Evolutionary conservation across 2,329 filamentous ascomycete genomes (phyloP).

Genomic region (Sclerotiophoma versabilis): DNA sequence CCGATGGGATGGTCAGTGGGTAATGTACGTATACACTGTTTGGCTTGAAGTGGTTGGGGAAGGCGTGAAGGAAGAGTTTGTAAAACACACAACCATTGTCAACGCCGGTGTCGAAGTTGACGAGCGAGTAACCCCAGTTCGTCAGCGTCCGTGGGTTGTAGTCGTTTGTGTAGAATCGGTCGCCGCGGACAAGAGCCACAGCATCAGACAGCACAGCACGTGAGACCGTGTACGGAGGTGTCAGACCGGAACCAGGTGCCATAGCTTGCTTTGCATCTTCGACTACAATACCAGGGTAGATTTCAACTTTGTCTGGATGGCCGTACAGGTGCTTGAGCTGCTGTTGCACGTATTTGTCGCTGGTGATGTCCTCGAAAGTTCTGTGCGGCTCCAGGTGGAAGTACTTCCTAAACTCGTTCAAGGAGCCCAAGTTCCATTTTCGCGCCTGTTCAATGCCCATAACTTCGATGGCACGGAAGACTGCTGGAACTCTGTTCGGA

Average conservation of each 20-base stretch:
- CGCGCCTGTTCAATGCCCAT: constrained; percentile 80
- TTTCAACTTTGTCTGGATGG: constrained; percentile 79
- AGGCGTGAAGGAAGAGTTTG: constrained; percentile 80
- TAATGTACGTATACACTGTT: constrained; percentile 86
- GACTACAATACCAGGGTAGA: constrained; percentile 79
- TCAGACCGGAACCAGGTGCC: constrained; percentile 72
- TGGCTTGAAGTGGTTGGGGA: constrained; percentile 78
- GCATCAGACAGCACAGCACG: constrained; percentile 80
- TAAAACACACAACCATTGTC: constrained; percentile 86
- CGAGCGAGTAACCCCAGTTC: constrained; percentile 83
- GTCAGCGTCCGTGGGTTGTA: constrained; percentile 75
- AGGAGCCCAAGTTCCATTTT: constrained; percentile 76
- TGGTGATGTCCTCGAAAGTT: constrained; percentile 84
- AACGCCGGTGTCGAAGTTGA: constrained; percentile 73
- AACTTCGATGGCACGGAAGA: constrained; percentile 78
- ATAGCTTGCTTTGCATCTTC: constrained; percentile 79
- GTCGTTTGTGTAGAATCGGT: constrained; percentile 80
- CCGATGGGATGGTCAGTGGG: constrained; percentile 72
- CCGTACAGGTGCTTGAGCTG: constrained; percentile 68
- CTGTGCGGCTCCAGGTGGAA: constrained; percentile 79
- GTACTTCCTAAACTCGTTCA: constrained; percentile 87
- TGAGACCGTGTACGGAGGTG: constrained; percentile 77
- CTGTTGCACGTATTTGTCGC: constrained; percentile 73
- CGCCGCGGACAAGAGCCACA: constrained; percentile 78
- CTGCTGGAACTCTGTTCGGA: constrained; percentile 73